phyloP scores from a whole-genome alignment of 345 rosid genomes.

The Eucalyptus pauciflora region DNA sequence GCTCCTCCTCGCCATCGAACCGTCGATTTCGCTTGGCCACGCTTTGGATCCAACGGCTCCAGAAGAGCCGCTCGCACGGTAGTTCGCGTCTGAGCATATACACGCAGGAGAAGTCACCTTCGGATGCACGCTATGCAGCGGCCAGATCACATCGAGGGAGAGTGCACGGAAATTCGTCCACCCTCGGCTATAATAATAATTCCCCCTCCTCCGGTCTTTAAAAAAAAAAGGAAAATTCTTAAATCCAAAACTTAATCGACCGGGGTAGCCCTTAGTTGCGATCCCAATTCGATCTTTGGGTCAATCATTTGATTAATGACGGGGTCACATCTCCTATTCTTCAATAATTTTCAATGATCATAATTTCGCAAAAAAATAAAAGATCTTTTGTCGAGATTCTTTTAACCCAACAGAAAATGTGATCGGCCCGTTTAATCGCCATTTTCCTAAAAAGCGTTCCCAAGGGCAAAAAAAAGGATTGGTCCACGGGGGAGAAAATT shows the following conservation, averaged over 20 bases:
- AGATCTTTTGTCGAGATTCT: neutral
- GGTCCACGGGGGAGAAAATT: neutral
- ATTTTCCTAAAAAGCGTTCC: neutral
- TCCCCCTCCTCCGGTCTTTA: neutral
- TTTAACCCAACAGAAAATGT: neutral
- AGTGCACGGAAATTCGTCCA: neutral
- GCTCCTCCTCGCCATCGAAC: neutral
- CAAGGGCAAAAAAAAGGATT: neutral
- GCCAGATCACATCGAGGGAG: neutral
- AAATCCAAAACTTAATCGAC: neutral
- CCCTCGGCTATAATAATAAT: neutral
- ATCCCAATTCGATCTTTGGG: neutral
- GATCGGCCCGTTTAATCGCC: accelerated
- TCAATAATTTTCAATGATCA: neutral
- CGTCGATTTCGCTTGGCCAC: neutral
- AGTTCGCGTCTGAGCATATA: neutral
- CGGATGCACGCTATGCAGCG: neutral
- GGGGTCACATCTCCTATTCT: neutral
- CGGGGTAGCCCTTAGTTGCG: neutral
- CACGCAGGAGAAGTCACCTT: neutral
- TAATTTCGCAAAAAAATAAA: neutral
- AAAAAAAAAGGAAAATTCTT: neutral
- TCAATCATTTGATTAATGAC: neutral
- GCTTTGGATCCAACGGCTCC: neutral
- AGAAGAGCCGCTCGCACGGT: neutral